Evolutionary conservation across 1,284 basidiomycete genomes (phyloP).

Genomic region (Ustilago lituana): DNA sequence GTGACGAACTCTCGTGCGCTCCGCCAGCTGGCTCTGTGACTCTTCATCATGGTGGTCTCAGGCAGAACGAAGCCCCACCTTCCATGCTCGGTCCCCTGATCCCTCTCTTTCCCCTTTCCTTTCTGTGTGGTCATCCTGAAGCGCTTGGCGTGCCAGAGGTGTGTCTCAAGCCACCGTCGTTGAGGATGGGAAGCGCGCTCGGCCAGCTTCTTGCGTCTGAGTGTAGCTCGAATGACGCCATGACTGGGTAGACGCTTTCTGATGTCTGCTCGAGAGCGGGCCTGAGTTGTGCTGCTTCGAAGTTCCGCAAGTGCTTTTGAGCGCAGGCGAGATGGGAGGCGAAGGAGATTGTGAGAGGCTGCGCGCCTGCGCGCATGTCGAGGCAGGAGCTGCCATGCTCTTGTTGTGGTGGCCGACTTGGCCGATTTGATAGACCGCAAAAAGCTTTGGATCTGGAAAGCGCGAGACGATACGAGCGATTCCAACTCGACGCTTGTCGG

Average conservation of each 20-base stretch:
- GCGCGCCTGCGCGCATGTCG: constrained; percentile 59
- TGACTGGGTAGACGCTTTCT: constrained; percentile 49
- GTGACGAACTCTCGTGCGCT: constrained; percentile 34
- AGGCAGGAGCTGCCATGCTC: constrained; percentile 66
- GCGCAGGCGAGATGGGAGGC: constrained; percentile 59
- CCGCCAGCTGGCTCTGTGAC: constrained; percentile 55
- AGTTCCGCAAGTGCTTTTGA: constrained; percentile 60
- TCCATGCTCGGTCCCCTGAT: constrained; percentile 32
- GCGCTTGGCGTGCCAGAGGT: constrained; percentile 66
- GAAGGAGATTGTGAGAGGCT: constrained; percentile 64
- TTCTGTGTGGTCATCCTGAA: constrained; percentile 64
- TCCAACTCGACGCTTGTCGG: constrained; percentile 46
- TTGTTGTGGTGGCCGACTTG: constrained; percentile 47
- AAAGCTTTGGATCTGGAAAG: constrained; percentile 52
- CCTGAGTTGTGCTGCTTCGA: constrained; percentile 58
- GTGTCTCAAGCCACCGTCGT: constrained; percentile 65
- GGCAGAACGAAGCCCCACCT: constrained; percentile 60
- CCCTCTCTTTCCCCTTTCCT: constrained; percentile 47
- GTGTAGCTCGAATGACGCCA: constrained; percentile 40
- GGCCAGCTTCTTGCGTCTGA: constrained; percentile 42
- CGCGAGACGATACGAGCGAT: constrained; percentile 37
- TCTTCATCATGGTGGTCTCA: constrained; percentile 63
- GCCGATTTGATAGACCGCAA: constrained; percentile 43
- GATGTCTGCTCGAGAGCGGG: constrained; percentile 49
- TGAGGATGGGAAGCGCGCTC: constrained; percentile 44